A percentile compares a stretch with the other conserved stretches of the same genome.
Conservation (phyloP, 331 rosid genomes). For the Acacia pycnantha region DNA sequence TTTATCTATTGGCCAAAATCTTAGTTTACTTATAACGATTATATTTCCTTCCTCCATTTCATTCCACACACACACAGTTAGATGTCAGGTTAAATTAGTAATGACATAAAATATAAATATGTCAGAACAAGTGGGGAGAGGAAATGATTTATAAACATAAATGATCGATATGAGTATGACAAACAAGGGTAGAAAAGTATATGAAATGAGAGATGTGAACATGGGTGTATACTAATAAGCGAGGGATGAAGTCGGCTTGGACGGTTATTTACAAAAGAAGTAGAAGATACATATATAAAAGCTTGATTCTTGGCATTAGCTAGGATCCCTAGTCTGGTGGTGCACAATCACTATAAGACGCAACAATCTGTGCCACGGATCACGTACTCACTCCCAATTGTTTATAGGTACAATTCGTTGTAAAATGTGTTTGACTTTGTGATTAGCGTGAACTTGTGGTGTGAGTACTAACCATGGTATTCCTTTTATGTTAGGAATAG, state of each 20-base stretch:
- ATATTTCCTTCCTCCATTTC: not conserved
- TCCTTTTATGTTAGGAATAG: not conserved
- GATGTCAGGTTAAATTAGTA: not conserved
- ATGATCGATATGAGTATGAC: not conserved
- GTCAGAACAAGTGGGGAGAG: not conserved
- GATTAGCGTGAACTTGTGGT: not conserved
- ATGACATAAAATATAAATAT: not conserved
- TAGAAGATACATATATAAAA: not conserved
- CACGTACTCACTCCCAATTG: not conserved
- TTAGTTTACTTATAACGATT: not conserved
- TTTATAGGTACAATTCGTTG: not conserved
- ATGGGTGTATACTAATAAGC: not conserved
- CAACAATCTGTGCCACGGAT: not conserved
- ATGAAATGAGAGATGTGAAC: not conserved
- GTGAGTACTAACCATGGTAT: not conserved
- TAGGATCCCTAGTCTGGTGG: not conserved
- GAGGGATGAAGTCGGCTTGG: not conserved
- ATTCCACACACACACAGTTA: not conserved
- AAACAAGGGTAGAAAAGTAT: not conserved
- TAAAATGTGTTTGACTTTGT: not conserved
- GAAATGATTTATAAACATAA: not conserved
- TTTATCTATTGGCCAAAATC: not conserved
- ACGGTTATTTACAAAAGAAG: not conserved
- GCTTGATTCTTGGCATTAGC: not conserved
- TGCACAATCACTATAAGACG: not conserved